A percentile compares a stretch with the other conserved stretches of the same genome.
Evolutionary conservation across 345 rosid genomes (phyloP).

Genomic region (Lenwebbia sp.): DNA sequence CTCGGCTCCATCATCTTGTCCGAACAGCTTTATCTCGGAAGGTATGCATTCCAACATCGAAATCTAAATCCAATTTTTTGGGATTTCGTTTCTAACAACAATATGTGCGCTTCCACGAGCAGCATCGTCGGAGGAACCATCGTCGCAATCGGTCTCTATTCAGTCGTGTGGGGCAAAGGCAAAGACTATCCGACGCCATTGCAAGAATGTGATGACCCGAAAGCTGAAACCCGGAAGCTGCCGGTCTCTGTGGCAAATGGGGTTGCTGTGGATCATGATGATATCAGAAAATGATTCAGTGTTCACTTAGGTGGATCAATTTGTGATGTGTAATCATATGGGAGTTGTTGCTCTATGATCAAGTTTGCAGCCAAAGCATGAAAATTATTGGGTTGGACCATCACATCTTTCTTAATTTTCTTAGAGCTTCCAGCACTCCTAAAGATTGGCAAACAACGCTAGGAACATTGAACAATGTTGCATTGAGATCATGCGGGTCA

Average conservation of each 20-base stretch:
- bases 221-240: conserved; percentile 16
- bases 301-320: background rate
- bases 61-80: background rate
- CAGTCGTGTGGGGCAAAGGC: conserved; percentile 60
- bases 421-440: background rate
- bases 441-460: background rate
- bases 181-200: conserved; percentile 26
- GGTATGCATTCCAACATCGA: conserved; percentile 6
- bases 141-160: conserved; percentile 48
- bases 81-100: background rate
- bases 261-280: background rate
- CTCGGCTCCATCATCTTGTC: conserved; percentile 44
- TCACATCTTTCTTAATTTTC: background rate
- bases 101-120: background rate
- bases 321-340: background rate
- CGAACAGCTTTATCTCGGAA: conserved; percentile 62
- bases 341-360: background rate
- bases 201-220: background rate
- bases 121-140: conserved; percentile 56
- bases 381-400: background rate
- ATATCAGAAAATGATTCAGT: background rate
- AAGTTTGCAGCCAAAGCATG: background rate
- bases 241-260: conserved; percentile 13
- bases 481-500: background rate
- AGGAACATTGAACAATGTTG: background rate